Evolutionary conservation across 768 basidiomycete genomes (phyloP).

Genomic region (Lactifluus echinatus): DNA sequence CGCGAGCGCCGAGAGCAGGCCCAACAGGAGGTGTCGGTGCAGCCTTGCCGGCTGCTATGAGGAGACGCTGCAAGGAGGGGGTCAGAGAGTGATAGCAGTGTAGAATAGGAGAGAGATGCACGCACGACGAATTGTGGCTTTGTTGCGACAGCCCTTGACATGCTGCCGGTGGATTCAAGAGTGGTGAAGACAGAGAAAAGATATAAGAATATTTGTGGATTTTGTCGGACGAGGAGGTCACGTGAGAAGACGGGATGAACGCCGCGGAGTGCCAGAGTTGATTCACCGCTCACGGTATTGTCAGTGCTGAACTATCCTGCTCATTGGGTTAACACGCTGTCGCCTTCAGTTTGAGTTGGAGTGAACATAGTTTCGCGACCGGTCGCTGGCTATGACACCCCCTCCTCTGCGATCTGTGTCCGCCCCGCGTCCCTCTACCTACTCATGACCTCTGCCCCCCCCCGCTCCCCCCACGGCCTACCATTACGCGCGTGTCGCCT

Average conservation of each 20-base stretch:
- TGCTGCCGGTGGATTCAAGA: no score
- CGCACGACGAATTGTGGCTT: conserved; percentile 72
- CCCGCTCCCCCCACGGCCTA: neutral
- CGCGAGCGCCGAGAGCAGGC: conserved; percentile 93
- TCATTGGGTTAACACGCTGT: conserved; percentile 12
- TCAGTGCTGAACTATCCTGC: conserved; percentile 13
- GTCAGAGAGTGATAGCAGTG: neutral
- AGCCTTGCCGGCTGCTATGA: conserved; percentile 90
- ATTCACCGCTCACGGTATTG: conserved; percentile 7
- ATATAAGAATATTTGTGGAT: no score
- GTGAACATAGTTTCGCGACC: conserved; percentile 1
- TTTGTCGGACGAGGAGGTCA: no score
- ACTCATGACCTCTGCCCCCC: neutral
- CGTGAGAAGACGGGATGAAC: neutral
- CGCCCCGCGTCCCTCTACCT: neutral
- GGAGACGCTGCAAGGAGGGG: conserved; percentile 49
- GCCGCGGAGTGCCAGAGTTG: conserved; percentile 14
- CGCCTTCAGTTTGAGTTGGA: conserved; percentile 12
- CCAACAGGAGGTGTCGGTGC: conserved; percentile 95
- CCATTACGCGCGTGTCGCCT: conserved; percentile 1
- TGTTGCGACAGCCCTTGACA: conserved; percentile 62
- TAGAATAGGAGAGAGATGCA: conserved; percentile 19
- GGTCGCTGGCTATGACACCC: conserved; percentile 3
- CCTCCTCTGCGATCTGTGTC: neutral
- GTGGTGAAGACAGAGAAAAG: no score